Base-by-base conservation (phyloP, 345 rosid genomes). In the Turnera subulata region DNA sequence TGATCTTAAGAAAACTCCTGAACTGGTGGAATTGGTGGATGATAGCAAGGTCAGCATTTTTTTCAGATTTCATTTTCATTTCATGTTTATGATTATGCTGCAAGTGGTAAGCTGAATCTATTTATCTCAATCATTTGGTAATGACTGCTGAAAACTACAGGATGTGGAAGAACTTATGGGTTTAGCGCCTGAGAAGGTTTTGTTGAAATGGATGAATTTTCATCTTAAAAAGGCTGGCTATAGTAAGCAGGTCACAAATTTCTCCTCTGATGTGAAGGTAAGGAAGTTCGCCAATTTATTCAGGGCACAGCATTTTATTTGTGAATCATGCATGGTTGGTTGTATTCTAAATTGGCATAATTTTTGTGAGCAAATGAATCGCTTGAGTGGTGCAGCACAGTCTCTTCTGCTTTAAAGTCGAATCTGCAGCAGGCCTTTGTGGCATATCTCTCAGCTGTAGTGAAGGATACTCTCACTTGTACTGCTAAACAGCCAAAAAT, bases 121-220 rank as follows among this genome's bases (percentile, higher is more conserved):
- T 11, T 16, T 13, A 42, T 49, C 21, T 22, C 19, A n/a, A 46
- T 22, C 5, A 26, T 55, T 24, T 26, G 44, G 44, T 48, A 24
- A 62, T 18, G n/a, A 6, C 20, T 58, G 18, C 26, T 11, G 45
- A 29, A 66, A 51, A 12, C 38, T 74, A 64, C 81, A 93, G 99
- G 97, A 93, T 37, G 96, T 79, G 42, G 99, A 93, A 76, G 99
- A 93, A 84, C 96, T 93, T 48, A 69, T 81, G 86, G 76, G 85
- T 57, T 78, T 93, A 66, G 76, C 92, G 56, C 99, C 99, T 59
- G 99, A 89, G 75, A 93, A 93, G 73, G 90, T 93, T 67, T 52
- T 93, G 52, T 80, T 93, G 39, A 90, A 93, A 74, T 93, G 99
- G 97, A 93, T 93, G 99, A 93, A 93, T 72, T 84, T 82, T 58